Percentiles rank a stretch among this genome's conserved stretches.
Evolutionary conservation across 164 flowering plant genomes (phyloP).

Genomic region (Tetrastigma voinierianum): DNA sequence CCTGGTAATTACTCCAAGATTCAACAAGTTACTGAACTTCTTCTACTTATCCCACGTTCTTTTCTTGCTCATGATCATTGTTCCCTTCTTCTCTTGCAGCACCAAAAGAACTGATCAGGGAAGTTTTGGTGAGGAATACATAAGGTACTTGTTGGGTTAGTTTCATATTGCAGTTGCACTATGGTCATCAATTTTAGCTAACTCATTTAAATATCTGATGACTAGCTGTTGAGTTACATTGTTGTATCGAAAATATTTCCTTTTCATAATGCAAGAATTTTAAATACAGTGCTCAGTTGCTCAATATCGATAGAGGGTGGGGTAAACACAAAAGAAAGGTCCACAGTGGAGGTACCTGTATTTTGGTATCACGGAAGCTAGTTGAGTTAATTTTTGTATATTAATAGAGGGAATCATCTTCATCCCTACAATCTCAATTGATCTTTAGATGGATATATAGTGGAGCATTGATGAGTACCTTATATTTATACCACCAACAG

Average conservation of each 20-base stretch:
- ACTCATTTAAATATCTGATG: background rate
- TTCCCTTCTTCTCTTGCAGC: conserved; percentile 17
- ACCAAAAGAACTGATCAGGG: conserved; percentile 34
- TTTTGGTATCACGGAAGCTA: too few relatives aligned
- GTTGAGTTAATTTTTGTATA: too few relatives aligned
- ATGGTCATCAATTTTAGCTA: background rate
- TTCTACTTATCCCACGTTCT: too few relatives aligned
- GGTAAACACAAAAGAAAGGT: too few relatives aligned
- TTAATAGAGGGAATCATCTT: too few relatives aligned
- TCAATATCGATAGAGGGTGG: background rate
- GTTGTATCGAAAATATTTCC: conserved; percentile 8
- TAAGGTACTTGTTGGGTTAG: conserved; percentile 3
- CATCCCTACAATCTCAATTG: too few relatives aligned
- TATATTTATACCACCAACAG: too few relatives aligned
- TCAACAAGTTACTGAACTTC: too few relatives aligned
- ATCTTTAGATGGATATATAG: too few relatives aligned
- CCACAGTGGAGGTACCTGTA: too few relatives aligned
- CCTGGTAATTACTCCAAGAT: conserved; percentile 19
- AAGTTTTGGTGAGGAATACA: conserved; percentile 27
- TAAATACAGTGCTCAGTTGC: background rate
- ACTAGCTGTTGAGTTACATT: background rate
- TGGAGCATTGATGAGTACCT: too few relatives aligned
- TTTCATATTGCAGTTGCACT: background rate
- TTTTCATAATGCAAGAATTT: background rate
- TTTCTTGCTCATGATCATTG: background rate